Base-by-base conservation (phyloP, 1,284 basidiomycete species). In the Agaricales sp. region DNA sequence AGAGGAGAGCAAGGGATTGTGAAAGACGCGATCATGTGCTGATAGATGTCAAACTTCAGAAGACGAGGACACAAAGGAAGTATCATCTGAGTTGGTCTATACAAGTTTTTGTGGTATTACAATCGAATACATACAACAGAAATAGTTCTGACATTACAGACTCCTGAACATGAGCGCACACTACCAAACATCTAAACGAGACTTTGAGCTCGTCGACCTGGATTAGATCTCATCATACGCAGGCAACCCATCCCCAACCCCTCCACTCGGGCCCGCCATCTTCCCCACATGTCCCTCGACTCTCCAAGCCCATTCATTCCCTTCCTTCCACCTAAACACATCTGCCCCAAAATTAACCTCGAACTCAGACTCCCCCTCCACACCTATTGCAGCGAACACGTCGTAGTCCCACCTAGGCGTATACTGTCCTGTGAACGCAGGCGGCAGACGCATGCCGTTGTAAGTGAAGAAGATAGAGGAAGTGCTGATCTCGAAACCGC, bases 271-370 rank as follows among this genome's bases (percentile, higher is more conserved):
- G 2, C 55, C 61, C 2, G 55, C 57, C 49, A 75, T 55, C 41
- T 58, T 57, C 13, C 75, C 77, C n/a, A 78, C 69, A 61, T 75
- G 72, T 1, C 74, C 74, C 52, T 81, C 78, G 3, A 78, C 66
- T 49, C 67, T 68, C 79, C 80, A 80, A 1, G 65, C 65, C 71
- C 72, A 77, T 54, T 81, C 74, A 54, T 82, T 81, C 1, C 71
- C 82, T 51, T 76, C 77, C 56, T 66, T 63, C 82, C 82, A 85
- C 54, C 58, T 64, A 53, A 84, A 83, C 38, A 63, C 38, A 24
- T 70, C 68, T 2, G 68, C 71, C 0, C 82, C 82, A 63, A 85
- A 84, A 58, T 84, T 84, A 14, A 85, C 75, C 35, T 77, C 70
- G 19, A 82, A 68, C 13, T 72, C 64, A 50, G 70, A 76, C 44